A percentile compares a stretch with the other conserved stretches of the same genome.
These are phyloP conservation scores for Leccinum insigne DNA, from an alignment of 1,284 basidiomycete species.

Conservation along the genomic window DNA sequence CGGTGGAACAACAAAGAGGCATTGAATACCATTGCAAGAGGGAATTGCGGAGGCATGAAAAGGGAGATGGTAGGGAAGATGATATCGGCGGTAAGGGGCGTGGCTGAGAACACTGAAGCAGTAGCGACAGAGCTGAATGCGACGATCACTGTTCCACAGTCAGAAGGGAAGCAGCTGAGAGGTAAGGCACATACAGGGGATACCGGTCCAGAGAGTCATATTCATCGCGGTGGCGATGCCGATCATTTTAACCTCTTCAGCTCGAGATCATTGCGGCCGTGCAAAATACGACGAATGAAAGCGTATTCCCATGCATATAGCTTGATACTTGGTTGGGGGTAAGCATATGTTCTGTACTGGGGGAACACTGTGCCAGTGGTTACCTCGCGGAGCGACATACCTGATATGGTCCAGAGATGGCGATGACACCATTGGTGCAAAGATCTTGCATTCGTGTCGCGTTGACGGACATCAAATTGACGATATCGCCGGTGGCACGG, in stretches of 20 bases:
- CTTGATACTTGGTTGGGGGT: constrained; percentile 55
- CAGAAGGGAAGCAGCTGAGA: constrained; percentile 31
- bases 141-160: constrained; percentile 59
- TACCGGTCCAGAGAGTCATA: constrained; percentile 63
- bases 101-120: constrained; percentile 68
- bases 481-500: constrained; percentile 87
- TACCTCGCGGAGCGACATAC: constrained; percentile 51
- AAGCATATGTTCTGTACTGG: background rate
- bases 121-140: constrained; percentile 89
- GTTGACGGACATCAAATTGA: constrained; percentile 92
- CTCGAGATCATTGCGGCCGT: constrained; percentile 86
- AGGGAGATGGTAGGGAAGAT: constrained; percentile 96
- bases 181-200: constrained; percentile 45
- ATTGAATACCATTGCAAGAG: constrained; percentile 73
- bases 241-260: constrained; percentile 78
- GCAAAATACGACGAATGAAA: constrained; percentile 74
- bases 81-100: constrained; percentile 84
- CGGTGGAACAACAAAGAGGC: background rate
- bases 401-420: constrained; percentile 71
- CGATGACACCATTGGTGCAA: constrained; percentile 76
- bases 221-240: constrained; percentile 70
- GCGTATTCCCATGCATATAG: constrained; percentile 89
- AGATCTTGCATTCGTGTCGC: constrained; percentile 87
- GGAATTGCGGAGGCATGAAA: constrained; percentile 90
- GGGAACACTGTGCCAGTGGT: background rate